Percentiles rank a stretch among this genome's conserved stretches.
phyloP scores from a whole-genome alignment of 805 yeast species.

The Nakazawaea molendinolei region DNA sequence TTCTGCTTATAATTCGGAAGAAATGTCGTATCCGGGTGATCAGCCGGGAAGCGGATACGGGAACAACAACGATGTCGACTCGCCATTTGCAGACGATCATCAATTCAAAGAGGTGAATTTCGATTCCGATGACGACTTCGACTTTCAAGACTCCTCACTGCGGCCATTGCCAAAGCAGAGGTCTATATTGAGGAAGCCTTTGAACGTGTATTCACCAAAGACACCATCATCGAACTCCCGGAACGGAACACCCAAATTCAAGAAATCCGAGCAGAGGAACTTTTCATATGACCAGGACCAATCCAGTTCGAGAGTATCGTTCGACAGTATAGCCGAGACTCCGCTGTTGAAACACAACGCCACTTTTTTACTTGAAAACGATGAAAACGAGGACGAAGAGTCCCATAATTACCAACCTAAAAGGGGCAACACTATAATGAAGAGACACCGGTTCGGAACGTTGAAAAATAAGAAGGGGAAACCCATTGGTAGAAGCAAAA shows the following conservation, averaged over 20 bases:
- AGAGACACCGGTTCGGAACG: constrained; percentile 88
- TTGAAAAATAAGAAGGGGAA: constrained; percentile 68
- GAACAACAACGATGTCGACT: constrained; percentile 6
- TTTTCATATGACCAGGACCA: constrained; percentile 3
- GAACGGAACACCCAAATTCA: constrained; percentile 7
- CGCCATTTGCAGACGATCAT: constrained; percentile 31
- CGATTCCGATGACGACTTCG: constrained; percentile 19
- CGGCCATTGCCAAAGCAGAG: constrained; percentile 6
- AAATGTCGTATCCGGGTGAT: too few relatives aligned
- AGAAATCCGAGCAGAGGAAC: constrained; percentile 1
- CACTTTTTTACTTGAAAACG: constrained; percentile 14
- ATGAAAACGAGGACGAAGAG: constrained; percentile 19
- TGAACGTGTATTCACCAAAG: constrained; percentile 10
- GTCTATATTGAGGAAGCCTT: constrained; percentile 11
- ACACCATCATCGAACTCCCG: constrained; percentile 5
- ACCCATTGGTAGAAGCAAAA: constrained; percentile 54
- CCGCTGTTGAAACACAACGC: constrained; percentile 12
- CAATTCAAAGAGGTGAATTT: constrained; percentile 16
- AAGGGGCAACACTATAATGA: constrained; percentile 48
- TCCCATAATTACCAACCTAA: constrained; percentile 14
- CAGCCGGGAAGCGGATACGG: not conserved
- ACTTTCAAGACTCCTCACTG: not conserved
- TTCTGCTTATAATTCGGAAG: too few relatives aligned
- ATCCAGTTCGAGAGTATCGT: constrained; percentile 1
- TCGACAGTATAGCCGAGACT: constrained; percentile 10